These are phyloP conservation scores for Mucor velutinosus DNA, from an alignment of 371 early-diverging fungal genomes.

Conservation along the genomic window DNA sequence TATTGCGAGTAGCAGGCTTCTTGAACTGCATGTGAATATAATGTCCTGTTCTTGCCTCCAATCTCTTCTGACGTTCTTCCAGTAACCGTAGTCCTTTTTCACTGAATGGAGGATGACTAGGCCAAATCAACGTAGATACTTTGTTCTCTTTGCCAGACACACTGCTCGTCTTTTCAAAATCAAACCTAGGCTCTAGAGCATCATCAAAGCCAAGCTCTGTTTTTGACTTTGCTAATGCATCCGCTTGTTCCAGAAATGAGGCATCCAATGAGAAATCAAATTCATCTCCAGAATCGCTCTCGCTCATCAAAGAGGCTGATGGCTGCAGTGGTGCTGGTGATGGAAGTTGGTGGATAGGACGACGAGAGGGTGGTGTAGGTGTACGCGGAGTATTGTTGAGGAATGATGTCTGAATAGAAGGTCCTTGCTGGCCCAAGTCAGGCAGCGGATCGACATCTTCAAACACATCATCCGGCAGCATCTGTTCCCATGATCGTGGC, in stretches of 20 bases:
- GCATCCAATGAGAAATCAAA: slow-evolving; percentile 7
- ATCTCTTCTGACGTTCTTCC: slow-evolving; percentile 7
- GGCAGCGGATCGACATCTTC: neutral
- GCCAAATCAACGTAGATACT: neutral
- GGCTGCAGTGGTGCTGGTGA: neutral
- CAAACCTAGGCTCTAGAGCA: slow-evolving; percentile 4
- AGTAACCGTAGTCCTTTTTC: slow-evolving; percentile 1
- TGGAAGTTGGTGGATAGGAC: neutral
- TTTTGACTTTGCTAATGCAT: neutral
- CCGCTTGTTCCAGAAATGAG: neutral
- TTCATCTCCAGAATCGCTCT: neutral
- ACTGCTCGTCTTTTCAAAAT: slow-evolving; percentile 5
- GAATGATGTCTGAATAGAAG: too few species aligned
- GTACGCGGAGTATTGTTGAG: neutral
- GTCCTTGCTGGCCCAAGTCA: neutral
- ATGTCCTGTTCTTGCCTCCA: slow-evolving; percentile 13
- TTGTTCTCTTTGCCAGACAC: neutral
- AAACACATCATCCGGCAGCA: slow-evolving; percentile 10
- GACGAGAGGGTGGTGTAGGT: neutral
- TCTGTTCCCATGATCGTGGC: slow-evolving; percentile 1
- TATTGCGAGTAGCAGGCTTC: neutral
- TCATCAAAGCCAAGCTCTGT: slow-evolving; percentile 10
- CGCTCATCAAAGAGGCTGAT: neutral
- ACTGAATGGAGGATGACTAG: slow-evolving; percentile 7
- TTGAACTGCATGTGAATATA: neutral